These are phyloP conservation scores for Eucalyptus brandiana DNA, from an alignment of 345 rosid species.

Conservation along the genomic window DNA sequence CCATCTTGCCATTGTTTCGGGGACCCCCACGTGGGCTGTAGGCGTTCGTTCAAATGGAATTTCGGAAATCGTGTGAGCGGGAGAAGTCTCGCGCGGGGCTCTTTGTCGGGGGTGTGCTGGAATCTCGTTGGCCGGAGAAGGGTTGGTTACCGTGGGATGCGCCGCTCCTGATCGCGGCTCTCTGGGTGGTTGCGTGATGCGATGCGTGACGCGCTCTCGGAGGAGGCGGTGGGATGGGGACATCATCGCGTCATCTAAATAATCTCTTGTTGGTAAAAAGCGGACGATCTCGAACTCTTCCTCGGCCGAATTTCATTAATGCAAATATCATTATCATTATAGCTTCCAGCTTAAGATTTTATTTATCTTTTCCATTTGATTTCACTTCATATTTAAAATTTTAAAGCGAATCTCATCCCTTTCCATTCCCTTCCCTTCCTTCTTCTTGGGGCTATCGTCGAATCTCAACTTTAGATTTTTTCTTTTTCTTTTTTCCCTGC, in stretches of 20 bases:
- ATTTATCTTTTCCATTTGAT: too few relatives aligned
- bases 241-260: neutral
- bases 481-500: neutral
- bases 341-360: neutral
- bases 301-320: neutral
- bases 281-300: neutral
- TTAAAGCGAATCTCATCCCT: neutral
- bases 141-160: neutral
- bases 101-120: neutral
- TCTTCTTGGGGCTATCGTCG: neutral
- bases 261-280: neutral
- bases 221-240: neutral
- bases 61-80: neutral
- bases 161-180: neutral
- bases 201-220: neutral
- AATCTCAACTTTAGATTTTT: neutral
- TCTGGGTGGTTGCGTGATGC: neutral
- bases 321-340: too few relatives aligned
- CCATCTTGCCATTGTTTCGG: neutral
- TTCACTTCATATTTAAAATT: neutral
- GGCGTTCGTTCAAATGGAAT: neutral
- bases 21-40: neutral
- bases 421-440: neutral
- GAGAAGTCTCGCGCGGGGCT: neutral
- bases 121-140: neutral